A percentile compares a stretch with the other conserved stretches of the same genome.
phyloP scores from a whole-genome alignment of 768 basidiomycete genomes.

The Russula lepida region DNA sequence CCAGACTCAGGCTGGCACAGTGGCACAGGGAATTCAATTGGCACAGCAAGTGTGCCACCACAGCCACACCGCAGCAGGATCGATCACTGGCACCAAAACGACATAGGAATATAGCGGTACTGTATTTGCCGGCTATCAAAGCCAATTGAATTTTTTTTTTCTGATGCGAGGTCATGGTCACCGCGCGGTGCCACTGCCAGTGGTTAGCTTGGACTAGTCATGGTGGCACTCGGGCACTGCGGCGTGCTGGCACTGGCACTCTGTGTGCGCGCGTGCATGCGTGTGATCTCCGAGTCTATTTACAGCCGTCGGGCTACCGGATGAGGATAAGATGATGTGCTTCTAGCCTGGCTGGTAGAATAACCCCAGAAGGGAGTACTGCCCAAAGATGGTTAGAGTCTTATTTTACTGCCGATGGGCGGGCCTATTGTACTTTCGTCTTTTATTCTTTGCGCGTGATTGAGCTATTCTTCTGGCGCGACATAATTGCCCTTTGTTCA shows the following conservation, averaged over 20 bases:
- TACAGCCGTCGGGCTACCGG: slow-evolving; percentile 2
- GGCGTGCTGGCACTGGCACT: no score
- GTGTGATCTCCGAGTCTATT: not conserved
- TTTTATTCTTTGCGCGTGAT: not conserved
- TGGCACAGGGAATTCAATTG: no score
- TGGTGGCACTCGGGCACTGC: no score
- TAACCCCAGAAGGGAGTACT: not conserved
- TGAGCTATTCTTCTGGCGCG: not conserved
- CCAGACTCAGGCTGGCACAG: no score
- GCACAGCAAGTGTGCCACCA: not conserved
- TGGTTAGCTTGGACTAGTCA: no score
- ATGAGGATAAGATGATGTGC: slow-evolving; percentile 7
- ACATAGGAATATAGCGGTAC: not conserved
- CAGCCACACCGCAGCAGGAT: no score
- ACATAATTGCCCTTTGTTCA: not conserved
- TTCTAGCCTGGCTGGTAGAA: not conserved
- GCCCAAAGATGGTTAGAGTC: slow-evolving; percentile 4
- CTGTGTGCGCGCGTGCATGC: no score
- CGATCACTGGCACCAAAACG: not conserved
- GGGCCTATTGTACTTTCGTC: not conserved
- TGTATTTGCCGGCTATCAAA: slow-evolving; percentile 5
- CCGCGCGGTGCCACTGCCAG: not conserved
- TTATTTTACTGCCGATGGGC: no score
- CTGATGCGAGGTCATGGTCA: slow-evolving; percentile 6
- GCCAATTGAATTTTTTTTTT: not conserved